phyloP scores from a whole-genome alignment of 1,284 basidiomycete species.

The Puccinia triticina region DNA sequence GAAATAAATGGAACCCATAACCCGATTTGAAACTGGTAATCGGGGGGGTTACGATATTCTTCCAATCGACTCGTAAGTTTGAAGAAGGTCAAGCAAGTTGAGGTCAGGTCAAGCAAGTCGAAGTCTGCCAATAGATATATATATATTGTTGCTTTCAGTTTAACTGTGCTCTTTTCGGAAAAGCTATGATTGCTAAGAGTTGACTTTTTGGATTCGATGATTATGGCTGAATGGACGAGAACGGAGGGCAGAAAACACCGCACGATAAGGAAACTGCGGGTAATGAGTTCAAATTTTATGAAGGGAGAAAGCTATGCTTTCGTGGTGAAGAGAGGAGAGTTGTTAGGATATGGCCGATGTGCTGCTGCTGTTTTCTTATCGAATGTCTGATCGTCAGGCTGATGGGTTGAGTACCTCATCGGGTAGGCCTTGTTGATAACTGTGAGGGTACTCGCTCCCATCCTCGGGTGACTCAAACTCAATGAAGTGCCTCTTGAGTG shows the following conservation, averaged over 20 bases:
- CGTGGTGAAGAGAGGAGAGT: not conserved
- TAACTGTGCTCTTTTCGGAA: not conserved
- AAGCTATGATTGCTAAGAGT: not conserved
- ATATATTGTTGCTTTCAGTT: not conserved
- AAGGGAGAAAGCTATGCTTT: not conserved
- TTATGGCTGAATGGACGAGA: not conserved
- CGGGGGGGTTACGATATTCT: not conserved
- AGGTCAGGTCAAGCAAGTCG: not conserved
- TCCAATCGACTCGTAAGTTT: not conserved
- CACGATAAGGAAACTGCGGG: not conserved
- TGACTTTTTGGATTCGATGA: not conserved
- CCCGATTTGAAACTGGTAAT: not conserved
- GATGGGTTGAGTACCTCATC: constrained; percentile 14
- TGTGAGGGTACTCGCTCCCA: constrained; percentile 22
- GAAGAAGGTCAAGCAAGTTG: not conserved
- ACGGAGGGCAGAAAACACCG: not conserved
- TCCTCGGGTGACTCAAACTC: not conserved
- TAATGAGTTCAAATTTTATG: not conserved
- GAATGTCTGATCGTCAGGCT: not conserved
- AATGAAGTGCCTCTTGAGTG: no score
- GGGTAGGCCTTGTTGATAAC: not conserved
- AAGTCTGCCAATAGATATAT: not conserved
- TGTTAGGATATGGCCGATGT: not conserved
- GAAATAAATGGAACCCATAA: not conserved
- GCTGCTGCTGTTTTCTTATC: not conserved